phyloP scores from a whole-genome alignment of 257 asterid species.

The Eucommia ulmoides region DNA sequence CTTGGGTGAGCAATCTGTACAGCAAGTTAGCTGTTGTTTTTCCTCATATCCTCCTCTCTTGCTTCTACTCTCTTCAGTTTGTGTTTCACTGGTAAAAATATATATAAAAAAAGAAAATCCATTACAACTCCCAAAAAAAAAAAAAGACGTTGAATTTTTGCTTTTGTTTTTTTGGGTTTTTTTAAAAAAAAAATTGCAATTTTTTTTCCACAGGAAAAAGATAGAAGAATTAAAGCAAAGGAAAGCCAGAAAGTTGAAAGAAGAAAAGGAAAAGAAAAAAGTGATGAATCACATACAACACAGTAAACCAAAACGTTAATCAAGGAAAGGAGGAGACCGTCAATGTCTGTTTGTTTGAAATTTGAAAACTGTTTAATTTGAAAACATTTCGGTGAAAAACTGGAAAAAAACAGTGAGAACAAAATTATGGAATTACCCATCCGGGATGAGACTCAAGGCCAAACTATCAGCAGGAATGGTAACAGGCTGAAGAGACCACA shows the following conservation, averaged over 20 bases:
- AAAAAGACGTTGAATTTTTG: too few species aligned
- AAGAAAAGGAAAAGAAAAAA: constrained; percentile 19
- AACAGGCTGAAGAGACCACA: not conserved
- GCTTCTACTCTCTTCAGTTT: constrained; percentile 16
- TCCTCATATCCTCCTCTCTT: constrained; percentile 16
- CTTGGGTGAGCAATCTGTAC: constrained; percentile 34
- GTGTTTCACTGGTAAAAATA: constrained; percentile 13
- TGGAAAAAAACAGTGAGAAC: not conserved
- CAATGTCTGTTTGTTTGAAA: too few species aligned
- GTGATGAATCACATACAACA: not conserved
- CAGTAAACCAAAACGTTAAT: not conserved
- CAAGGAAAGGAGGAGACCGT: not conserved
- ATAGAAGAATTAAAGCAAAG: too few species aligned
- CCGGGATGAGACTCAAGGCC: constrained; percentile 1
- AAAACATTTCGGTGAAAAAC: not conserved
- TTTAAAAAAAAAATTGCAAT: not conserved
- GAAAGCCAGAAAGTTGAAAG: constrained; percentile 7
- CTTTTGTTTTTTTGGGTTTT: too few species aligned
- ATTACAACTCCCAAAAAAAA: not conserved
- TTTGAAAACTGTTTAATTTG: not conserved
- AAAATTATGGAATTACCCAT: not conserved
- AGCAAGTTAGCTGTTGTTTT: constrained; percentile 22
- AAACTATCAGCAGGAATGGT: not conserved
- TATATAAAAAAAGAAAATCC: not conserved
- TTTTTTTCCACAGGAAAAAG: too few species aligned